These are phyloP conservation scores for Monilinia vaccinii-corymbosi DNA, from an alignment of 2,329 filamentous ascomycete species.

Conservation along the genomic window DNA sequence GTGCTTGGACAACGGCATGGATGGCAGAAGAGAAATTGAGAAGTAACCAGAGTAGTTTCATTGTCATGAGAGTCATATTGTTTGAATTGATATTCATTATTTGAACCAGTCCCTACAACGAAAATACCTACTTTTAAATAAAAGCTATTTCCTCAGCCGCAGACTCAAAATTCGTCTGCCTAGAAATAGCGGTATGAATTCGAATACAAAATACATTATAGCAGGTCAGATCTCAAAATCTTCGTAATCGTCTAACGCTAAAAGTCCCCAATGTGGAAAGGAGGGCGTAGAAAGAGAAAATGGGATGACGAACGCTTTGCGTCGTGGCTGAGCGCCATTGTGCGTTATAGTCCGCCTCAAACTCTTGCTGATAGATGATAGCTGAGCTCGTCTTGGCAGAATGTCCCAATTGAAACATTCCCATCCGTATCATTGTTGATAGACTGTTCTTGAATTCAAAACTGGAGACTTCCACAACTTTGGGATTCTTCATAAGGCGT, in stretches of 20 bases:
- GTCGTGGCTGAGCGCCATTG: neutral
- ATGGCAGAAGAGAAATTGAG: neutral
- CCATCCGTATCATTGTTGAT: neutral
- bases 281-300: neutral
- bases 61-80: neutral
- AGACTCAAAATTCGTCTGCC: neutral
- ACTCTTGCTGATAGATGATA: neutral
- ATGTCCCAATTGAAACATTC: neutral
- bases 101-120: neutral
- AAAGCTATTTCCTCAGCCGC: neutral
- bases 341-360: neutral
- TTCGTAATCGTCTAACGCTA: neutral
- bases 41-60: neutral
- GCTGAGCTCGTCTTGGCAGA: neutral
- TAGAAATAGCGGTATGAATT: neutral
- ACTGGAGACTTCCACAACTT: neutral
- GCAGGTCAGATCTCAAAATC: neutral
- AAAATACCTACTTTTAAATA: neutral
- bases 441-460: neutral
- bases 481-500: neutral
- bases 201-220: neutral
- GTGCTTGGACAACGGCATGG: constrained; percentile 1
- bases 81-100: neutral
- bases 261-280: neutral
- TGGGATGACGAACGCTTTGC: neutral